Base-by-base conservation (phyloP, 768 basidiomycete species). In the Plicaturopsis crispa region DNA sequence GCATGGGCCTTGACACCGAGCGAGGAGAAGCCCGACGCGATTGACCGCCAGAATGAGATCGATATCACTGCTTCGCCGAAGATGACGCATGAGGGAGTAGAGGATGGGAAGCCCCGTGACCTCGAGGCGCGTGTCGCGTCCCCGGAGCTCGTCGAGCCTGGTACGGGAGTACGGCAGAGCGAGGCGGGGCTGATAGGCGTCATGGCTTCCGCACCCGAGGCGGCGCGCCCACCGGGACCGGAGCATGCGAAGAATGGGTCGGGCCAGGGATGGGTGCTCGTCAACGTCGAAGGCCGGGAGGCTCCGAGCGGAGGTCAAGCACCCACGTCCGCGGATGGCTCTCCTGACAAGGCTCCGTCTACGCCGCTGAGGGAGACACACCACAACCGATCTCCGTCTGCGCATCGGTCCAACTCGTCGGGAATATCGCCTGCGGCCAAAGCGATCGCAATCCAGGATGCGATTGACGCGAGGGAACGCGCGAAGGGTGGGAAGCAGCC, bases 221-320 rank as follows among this genome's bases (percentile, higher is more conserved):
- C 35, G 40, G 35, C 36, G 38, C 37, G 43, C 36, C 41, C 50
- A 38, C 31, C 49, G 31, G 20, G 34, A 56, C 40, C 40, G 40
- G 43, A 22, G 50, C 51, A 13, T 49, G 52, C 33, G 45, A 62
- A 48, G 13, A 53, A 48, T 10, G 61, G 61, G 30, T 66, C 61
- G 31, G 69, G 70, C 12, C 62, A 74, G 48, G 79, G 79, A 18
- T 81, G 79, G 79, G 79, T 81, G 2, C 59, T 81, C 18, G 73
- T 81, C 24, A 80, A 77, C 36, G 70, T 80, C 12, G 78, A 77
- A 42, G 65, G 67, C 21, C 58, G 60, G 18, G 17, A 45, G 3
- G 31, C 19, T 26, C 7, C 32, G 8, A n/a, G n/a, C n/a, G n/a
- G n/a, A n/a, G n/a, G n/a, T n/a, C 31, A 41, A 36, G 31, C 48